Conservation (phyloP, 805 yeast genomes). For the Pichia manshurica region DNA sequence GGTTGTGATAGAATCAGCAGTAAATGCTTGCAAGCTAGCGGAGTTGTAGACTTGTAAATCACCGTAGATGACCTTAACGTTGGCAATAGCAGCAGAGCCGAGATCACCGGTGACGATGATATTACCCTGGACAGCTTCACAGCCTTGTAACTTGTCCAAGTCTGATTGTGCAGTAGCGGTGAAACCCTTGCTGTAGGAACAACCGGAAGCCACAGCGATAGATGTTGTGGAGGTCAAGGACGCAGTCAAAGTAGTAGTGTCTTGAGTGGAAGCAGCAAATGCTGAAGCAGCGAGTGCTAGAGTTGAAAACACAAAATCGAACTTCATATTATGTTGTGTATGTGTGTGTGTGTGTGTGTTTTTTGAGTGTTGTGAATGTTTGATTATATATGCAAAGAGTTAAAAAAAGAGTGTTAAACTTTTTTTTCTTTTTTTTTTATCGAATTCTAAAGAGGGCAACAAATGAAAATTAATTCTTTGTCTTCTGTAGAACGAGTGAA, state of each 20-base stretch:
- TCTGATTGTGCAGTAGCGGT: slow-evolving; percentile 80
- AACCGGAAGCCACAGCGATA: slow-evolving; percentile 47
- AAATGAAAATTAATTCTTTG: background rate
- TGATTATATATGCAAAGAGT: background rate
- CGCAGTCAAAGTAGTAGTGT: slow-evolving; percentile 40
- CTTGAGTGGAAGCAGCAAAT: slow-evolving; percentile 38
- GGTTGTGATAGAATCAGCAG: slow-evolving; percentile 73
- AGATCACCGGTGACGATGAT: slow-evolving; percentile 62
- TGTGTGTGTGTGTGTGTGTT: background rate
- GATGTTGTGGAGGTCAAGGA: slow-evolving; percentile 48
- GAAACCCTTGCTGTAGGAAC: slow-evolving; percentile 54
- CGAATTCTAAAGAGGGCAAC: background rate
- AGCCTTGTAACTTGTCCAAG: slow-evolving; percentile 64
- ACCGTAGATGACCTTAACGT: slow-evolving; percentile 75
- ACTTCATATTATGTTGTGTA: slow-evolving; percentile 39
- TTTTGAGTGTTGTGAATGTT: background rate
- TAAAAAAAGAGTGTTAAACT: background rate
- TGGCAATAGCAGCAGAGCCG: slow-evolving; percentile 62
- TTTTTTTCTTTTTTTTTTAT: background rate
- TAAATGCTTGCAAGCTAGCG: slow-evolving; percentile 51
- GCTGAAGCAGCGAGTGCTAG: slow-evolving; percentile 17
- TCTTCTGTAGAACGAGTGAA: too few species aligned
- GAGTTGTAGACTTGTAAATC: slow-evolving; percentile 63
- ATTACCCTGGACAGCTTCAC: slow-evolving; percentile 79
- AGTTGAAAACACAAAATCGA: slow-evolving; percentile 38